Percentiles rank a stretch among this genome's conserved stretches.
phyloP scores from a whole-genome alignment of 1,284 basidiomycete genomes.

The Melampsora medusae region DNA sequence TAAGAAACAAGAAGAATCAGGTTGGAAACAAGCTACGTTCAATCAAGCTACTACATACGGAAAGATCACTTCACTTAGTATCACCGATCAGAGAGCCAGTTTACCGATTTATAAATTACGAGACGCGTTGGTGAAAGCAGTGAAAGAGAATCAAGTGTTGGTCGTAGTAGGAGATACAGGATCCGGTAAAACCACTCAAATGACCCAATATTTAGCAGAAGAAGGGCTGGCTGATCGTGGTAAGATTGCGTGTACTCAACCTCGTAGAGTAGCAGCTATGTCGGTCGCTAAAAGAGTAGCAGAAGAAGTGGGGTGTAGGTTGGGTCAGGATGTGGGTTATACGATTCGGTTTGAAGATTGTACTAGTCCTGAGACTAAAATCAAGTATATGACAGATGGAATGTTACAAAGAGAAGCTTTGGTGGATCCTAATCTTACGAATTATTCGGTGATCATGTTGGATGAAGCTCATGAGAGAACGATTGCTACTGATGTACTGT shows the following conservation, averaged over 20 bases:
- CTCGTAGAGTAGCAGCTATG: slow-evolving; percentile 96
- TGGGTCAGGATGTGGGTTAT: slow-evolving; percentile 97
- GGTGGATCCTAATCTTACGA: slow-evolving; percentile 86
- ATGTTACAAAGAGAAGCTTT: slow-evolving; percentile 97
- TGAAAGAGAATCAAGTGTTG: slow-evolving; percentile 90
- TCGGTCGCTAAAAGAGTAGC: slow-evolving; percentile 98
- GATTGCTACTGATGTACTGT: slow-evolving; percentile 94
- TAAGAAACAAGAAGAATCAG: slow-evolving; percentile 65
- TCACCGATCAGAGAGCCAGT: slow-evolving; percentile 86
- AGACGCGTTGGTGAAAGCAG: slow-evolving; percentile 85
- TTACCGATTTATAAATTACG: slow-evolving; percentile 94
- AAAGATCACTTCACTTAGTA: slow-evolving; percentile 82
- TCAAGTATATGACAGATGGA: slow-evolving; percentile 99
- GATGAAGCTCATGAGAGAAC: slow-evolving; percentile 99
- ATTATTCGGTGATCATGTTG: slow-evolving; percentile 94
- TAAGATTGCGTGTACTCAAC: slow-evolving; percentile 94
- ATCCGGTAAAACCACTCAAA: slow-evolving; percentile 60
- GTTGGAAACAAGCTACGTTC: slow-evolving; percentile 88
- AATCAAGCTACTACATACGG: slow-evolving; percentile 97
- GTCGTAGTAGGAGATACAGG: slow-evolving; percentile 92
- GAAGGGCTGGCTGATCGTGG: slow-evolving; percentile 80
- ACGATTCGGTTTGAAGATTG: slow-evolving; percentile 99
- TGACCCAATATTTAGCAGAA: slow-evolving; percentile 90
- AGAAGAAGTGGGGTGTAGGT: slow-evolving; percentile 92
- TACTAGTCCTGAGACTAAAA: slow-evolving; percentile 92